phyloP scores from a whole-genome alignment of 257 asterid species.

The Linaria vulgaris region DNA sequence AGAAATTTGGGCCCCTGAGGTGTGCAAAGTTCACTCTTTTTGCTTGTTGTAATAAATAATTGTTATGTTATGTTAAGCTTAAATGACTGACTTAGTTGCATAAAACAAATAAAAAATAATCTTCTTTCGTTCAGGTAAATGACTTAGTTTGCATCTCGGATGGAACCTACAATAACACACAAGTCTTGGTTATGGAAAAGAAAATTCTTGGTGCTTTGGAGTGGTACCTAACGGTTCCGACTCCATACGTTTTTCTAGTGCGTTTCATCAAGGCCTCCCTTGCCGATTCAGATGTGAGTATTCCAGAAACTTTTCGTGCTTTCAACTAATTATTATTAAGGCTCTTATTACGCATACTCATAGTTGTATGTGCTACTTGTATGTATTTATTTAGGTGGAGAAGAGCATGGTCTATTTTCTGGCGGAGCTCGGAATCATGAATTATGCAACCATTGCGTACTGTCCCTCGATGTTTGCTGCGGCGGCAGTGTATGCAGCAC shows the following conservation, averaged over 20 bases:
- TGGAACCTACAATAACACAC: neutral
- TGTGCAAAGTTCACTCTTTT: neutral
- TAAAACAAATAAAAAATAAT: neutral
- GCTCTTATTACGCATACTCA: too few relatives aligned
- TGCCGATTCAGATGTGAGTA: constrained; percentile 18
- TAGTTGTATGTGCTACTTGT: too few relatives aligned
- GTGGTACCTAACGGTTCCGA: constrained; percentile 29
- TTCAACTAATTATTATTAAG: too few relatives aligned
- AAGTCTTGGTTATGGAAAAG: constrained; percentile 26
- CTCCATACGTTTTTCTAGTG: constrained; percentile 25
- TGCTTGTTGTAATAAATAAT: too few relatives aligned
- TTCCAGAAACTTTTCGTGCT: too few relatives aligned
- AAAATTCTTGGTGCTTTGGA: constrained; percentile 21
- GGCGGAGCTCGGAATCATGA: constrained; percentile 92
- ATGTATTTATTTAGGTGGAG: constrained; percentile 47
- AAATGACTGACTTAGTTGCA: too few relatives aligned
- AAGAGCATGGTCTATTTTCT: constrained; percentile 58
- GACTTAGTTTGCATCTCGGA: neutral
- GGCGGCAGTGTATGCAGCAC: constrained; percentile 83
- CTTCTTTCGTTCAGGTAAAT: constrained; percentile 1
- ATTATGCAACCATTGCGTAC: constrained; percentile 51
- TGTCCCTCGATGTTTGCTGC: constrained; percentile 92
- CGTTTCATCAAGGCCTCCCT: constrained; percentile 24
- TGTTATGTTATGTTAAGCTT: too few relatives aligned
- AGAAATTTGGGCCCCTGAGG: constrained; percentile 99